Percentiles rank a stretch among this genome's conserved stretches.
Evolutionary conservation across 179 eudicot genomes (phyloP).

Genomic region (Spinacia oleracea): DNA sequence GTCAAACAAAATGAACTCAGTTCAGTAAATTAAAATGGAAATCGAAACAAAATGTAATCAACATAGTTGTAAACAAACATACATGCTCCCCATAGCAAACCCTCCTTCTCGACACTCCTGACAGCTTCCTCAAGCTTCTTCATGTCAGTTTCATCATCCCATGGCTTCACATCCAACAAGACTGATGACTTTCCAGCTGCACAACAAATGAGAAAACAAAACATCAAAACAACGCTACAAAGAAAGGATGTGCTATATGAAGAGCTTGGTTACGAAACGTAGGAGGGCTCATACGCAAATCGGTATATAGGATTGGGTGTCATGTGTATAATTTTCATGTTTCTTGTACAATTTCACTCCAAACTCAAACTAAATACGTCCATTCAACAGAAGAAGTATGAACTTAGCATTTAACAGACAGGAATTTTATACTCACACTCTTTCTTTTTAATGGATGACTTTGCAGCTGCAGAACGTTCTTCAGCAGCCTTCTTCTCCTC

Average conservation of each 20-base stretch:
- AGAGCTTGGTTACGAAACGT: too few relatives aligned
- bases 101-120: constrained; percentile 69
- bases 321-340: too few relatives aligned
- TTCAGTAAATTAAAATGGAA: not conserved
- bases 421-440: constrained; percentile 55
- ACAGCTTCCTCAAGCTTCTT: constrained; percentile 88
- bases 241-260: too few relatives aligned
- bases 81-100: constrained; percentile 98
- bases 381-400: too few relatives aligned
- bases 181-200: constrained; percentile 96
- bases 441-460: constrained; percentile 72
- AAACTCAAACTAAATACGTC: too few relatives aligned
- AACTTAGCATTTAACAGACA: too few relatives aligned
- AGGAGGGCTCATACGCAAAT: too few relatives aligned
- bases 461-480: constrained; percentile 69
- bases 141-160: constrained; percentile 99
- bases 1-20: constrained; percentile 23
- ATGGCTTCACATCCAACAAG: constrained; percentile 88
- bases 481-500: constrained; percentile 97
- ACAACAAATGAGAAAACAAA: too few relatives aligned
- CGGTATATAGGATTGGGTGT: too few relatives aligned
- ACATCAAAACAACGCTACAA: too few relatives aligned
- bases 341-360: too few relatives aligned
- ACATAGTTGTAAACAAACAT: constrained; percentile 22
- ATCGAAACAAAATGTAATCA: not conserved